A percentile compares a stretch with the other conserved stretches of the same genome.
phyloP scores from a whole-genome alignment of 805 yeast genomes.

The Pichia thaimueangensis region DNA sequence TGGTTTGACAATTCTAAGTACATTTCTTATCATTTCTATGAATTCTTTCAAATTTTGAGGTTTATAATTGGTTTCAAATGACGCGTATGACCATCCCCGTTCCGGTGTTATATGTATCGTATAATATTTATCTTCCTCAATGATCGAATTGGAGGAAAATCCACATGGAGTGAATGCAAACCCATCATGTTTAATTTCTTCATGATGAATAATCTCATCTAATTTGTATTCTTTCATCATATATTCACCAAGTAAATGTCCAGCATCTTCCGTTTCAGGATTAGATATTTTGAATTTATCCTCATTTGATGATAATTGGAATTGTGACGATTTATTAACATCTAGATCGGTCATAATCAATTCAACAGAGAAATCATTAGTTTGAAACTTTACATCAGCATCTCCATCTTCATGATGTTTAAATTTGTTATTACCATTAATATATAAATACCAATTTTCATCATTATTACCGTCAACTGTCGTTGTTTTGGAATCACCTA shows the following conservation, averaged over 20 bases:
- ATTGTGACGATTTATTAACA: conserved; percentile 48
- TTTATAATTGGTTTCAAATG: conserved; percentile 72
- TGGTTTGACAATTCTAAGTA: conserved; percentile 65
- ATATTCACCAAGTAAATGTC: conserved; percentile 71
- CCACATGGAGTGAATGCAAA: conserved; percentile 95
- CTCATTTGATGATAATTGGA: conserved; percentile 33
- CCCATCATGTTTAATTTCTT: conserved; percentile 56
- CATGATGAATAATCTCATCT: conserved; percentile 38
- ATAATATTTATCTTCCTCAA: conserved; percentile 52
- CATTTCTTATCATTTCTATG: conserved; percentile 34
- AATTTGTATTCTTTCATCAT: conserved; percentile 61
- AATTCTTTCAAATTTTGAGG: not conserved
- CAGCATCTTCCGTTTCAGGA: conserved; percentile 40
- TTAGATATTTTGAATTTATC: conserved; percentile 26
- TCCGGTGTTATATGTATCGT: conserved; percentile 96
- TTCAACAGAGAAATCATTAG: conserved; percentile 47
- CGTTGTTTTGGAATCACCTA: conserved; percentile 47
- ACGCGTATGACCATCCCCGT: conserved; percentile 89
- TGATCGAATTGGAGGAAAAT: conserved; percentile 78
- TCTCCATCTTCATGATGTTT: not conserved
- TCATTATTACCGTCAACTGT: conserved; percentile 38
- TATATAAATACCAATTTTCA: conserved; percentile 88
- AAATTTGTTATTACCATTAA: conserved; percentile 39
- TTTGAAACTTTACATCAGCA: conserved; percentile 38
- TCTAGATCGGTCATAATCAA: conserved; percentile 83